These are phyloP conservation scores for Blastocystis sp. DNA, from an alignment of 352 stramenopile genomes.

Conservation along the genomic window DNA sequence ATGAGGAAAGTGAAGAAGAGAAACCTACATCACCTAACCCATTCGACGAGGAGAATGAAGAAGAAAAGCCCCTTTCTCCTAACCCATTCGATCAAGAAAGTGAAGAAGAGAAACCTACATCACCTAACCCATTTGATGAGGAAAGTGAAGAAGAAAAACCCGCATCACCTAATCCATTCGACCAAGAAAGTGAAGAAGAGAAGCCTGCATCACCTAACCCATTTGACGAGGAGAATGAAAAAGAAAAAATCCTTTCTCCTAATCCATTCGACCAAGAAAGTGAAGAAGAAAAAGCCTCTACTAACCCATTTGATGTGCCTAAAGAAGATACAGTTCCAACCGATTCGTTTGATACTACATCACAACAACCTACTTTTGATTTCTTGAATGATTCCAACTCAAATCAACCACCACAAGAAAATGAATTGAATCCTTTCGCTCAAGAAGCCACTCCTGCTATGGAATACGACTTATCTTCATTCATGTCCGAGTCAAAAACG, in stretches of 20 bases:
- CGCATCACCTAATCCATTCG: neutral
- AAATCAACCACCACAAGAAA: neutral
- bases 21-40: neutral
- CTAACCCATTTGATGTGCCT: neutral
- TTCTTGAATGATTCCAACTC: neutral
- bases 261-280: neutral
- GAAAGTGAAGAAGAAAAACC: neutral
- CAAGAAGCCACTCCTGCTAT: neutral
- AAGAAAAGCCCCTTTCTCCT: neutral
- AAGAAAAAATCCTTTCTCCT: neutral
- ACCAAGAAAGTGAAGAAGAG: neutral
- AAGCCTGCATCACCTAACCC: neutral
- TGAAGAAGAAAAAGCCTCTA: neutral
- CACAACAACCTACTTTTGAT: neutral
- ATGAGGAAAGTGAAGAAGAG: neutral
- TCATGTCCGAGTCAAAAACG: neutral
- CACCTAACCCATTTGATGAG: slow-evolving; percentile 29
- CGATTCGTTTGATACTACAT: neutral
- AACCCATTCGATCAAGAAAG: neutral
- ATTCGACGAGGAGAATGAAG: neutral
- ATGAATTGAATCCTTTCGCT: neutral
- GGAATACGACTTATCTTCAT: neutral
- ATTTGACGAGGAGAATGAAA: neutral
- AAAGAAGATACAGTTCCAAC: neutral
- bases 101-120: neutral